Conservation (phyloP, 495 filamentous ascomycete genomes). For the Xylaria sp. region DNA sequence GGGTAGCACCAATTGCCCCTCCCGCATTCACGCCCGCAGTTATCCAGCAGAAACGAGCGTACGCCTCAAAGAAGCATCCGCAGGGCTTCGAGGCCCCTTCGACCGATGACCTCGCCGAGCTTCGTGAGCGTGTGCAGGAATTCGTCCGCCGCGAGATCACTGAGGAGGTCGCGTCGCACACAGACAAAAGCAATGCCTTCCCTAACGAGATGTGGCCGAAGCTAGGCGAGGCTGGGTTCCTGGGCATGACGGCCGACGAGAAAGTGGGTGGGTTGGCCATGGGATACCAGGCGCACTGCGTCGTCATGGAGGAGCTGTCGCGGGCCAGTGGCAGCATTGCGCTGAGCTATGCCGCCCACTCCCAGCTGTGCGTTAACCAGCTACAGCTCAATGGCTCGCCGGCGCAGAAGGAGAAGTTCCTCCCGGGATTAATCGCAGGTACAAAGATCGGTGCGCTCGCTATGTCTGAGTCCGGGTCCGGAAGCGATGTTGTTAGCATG, state of each 20-base stretch:
- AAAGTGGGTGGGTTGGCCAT: slow-evolving; percentile 88
- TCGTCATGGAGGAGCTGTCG: slow-evolving; percentile 90
- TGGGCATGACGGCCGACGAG: slow-evolving; percentile 94
- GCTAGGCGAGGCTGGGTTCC: slow-evolving; percentile 86
- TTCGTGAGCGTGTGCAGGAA: slow-evolving; percentile 90
- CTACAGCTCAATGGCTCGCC: slow-evolving; percentile 85
- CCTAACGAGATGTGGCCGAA: slow-evolving; percentile 93
- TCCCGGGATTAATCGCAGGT: slow-evolving; percentile 84
- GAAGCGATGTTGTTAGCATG: slow-evolving; percentile 96
- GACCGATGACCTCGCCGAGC: slow-evolving; percentile 76
- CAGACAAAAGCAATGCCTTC: slow-evolving; percentile 88
- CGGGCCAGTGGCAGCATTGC: slow-evolving; percentile 79
- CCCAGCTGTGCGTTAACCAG: slow-evolving; percentile 96
- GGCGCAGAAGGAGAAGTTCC: slow-evolving; percentile 78
- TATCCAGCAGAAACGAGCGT: slow-evolving; percentile 44
- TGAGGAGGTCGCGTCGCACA: slow-evolving; percentile 78
- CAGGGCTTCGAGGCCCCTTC: slow-evolving; percentile 80
- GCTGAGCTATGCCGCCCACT: slow-evolving; percentile 92
- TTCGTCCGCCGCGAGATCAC: slow-evolving; percentile 88
- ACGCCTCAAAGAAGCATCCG: slow-evolving; percentile 86
- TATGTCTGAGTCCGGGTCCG: slow-evolving; percentile 93
- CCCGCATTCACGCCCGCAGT: slow-evolving; percentile 28
- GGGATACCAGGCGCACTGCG: slow-evolving; percentile 97
- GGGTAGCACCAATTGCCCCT: slow-evolving; percentile 18
- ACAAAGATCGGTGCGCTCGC: slow-evolving; percentile 87